Percentiles rank a stretch among this genome's conserved stretches.
These are phyloP conservation scores for Alternaria rosae DNA, from an alignment of 2,329 filamentous ascomycete genomes.

Conservation along the genomic window DNA sequence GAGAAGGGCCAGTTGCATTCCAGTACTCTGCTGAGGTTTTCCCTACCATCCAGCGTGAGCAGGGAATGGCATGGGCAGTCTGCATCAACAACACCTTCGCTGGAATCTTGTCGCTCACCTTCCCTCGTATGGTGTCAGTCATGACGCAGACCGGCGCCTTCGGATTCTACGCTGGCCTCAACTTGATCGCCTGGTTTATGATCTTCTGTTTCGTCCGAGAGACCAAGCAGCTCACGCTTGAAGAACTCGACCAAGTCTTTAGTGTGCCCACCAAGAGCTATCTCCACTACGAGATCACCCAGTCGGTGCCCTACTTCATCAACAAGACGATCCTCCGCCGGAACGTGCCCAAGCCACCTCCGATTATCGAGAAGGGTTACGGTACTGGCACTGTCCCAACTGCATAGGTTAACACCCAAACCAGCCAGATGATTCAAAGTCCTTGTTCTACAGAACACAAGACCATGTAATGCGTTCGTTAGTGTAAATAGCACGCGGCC, in stretches of 20 bases:
- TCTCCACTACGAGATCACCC: slow-evolving; percentile 49
- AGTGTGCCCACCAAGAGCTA: slow-evolving; percentile 46
- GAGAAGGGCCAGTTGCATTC: slow-evolving; percentile 61
- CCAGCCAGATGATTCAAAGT: neutral
- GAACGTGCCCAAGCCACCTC: slow-evolving; percentile 49
- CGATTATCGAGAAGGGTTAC: slow-evolving; percentile 46
- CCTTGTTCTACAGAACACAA: too few relatives aligned
- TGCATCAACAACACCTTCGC: slow-evolving; percentile 56
- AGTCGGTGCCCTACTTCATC: slow-evolving; percentile 54
- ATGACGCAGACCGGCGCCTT: slow-evolving; percentile 51
- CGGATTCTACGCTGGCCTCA: slow-evolving; percentile 53
- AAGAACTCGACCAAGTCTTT: slow-evolving; percentile 49
- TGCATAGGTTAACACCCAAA: neutral
- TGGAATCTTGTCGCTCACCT: slow-evolving; percentile 48
- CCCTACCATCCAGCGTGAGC: slow-evolving; percentile 50
- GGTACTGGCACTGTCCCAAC: slow-evolving; percentile 1
- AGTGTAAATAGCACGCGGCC: neutral
- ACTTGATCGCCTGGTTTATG: slow-evolving; percentile 51
- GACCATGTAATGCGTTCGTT: neutral
- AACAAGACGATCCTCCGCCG: slow-evolving; percentile 50
- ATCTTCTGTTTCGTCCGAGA: slow-evolving; percentile 52
- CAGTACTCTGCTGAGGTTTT: slow-evolving; percentile 51
- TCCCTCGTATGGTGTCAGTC: slow-evolving; percentile 49
- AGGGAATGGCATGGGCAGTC: slow-evolving; percentile 52
- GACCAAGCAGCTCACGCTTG: slow-evolving; percentile 50